These are phyloP conservation scores for Alternaria sp. DNA, from an alignment of 2,329 filamentous ascomycete species.

Conservation along the genomic window DNA sequence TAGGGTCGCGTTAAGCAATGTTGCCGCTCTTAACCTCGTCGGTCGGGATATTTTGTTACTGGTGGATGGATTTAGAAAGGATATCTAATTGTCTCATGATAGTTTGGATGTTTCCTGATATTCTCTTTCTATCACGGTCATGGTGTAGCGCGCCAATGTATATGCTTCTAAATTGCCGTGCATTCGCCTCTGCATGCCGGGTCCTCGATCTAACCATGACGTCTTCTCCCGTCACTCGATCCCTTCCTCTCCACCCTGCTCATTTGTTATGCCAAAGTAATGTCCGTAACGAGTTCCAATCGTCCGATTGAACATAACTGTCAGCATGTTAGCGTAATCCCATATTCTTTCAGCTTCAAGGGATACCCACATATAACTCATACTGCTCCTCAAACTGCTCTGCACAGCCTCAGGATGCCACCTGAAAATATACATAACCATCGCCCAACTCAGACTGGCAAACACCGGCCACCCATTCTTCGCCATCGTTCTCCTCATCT, in stretches of 20 bases:
- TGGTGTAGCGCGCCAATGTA: not conserved
- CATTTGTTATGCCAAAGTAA: conserved; percentile 84
- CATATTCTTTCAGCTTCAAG: not conserved
- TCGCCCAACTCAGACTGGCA: conserved; percentile 86
- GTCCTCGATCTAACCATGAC: not conserved
- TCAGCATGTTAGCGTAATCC: conserved; percentile 22
- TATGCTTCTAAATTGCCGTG: not conserved
- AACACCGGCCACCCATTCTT: conserved; percentile 89
- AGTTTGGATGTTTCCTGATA: not conserved
- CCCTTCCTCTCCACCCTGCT: not conserved
- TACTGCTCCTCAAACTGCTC: conserved; percentile 88
- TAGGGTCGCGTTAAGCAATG: not conserved
- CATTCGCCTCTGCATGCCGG: not conserved
- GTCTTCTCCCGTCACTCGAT: not conserved
- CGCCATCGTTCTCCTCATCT: conserved; percentile 48
- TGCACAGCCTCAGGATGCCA: conserved; percentile 92
- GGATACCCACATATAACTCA: conserved; percentile 88
- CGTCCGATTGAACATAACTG: conserved; percentile 79
- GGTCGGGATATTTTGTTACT: not conserved
- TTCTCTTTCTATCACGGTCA: not conserved
- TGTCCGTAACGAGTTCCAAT: conserved; percentile 86
- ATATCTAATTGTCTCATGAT: not conserved
- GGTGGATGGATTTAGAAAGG: not conserved
- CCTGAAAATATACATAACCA: conserved; percentile 94
- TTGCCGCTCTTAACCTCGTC: not conserved